Conservation (phyloP, 2,329 filamentous ascomycete species). For the Endoconidiophora laricicola region DNA sequence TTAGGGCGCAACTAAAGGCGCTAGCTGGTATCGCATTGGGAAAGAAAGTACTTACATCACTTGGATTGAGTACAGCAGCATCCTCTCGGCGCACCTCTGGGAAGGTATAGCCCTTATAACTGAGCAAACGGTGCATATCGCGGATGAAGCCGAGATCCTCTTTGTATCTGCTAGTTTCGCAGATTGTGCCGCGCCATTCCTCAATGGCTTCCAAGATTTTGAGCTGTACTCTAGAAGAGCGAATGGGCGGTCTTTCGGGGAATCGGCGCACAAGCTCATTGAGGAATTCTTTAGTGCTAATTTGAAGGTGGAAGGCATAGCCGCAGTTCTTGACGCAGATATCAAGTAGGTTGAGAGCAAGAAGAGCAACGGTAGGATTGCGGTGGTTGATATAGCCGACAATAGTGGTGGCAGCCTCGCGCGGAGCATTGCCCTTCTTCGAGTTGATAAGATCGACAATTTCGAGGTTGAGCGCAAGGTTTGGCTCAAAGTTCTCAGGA, state of each 20-base stretch:
- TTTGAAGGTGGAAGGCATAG: conserved; percentile 96
- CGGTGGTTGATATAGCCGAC: conserved; percentile 92
- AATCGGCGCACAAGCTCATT: conserved; percentile 96
- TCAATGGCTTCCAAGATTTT: conserved; percentile 93
- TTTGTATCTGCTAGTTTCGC: conserved; percentile 93
- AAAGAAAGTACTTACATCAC: conserved; percentile 51
- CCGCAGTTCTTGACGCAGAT: conserved; percentile 99
- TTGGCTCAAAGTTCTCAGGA: conserved; percentile 94
- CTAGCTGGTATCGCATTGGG: neutral
- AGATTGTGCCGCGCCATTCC: conserved; percentile 97
- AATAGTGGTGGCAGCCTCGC: conserved; percentile 85
- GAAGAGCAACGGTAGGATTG: conserved; percentile 83
- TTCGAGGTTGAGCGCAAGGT: conserved; percentile 89
- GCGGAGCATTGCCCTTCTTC: conserved; percentile 90
- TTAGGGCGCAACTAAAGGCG: neutral
- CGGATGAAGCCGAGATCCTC: conserved; percentile 91
- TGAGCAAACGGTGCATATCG: conserved; percentile 90
- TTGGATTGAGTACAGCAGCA: conserved; percentile 89
- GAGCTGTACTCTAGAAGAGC: conserved; percentile 71
- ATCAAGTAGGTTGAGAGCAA: conserved; percentile 83
- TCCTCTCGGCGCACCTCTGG: conserved; percentile 85
- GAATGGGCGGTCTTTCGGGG: conserved; percentile 78
- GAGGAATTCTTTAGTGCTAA: conserved; percentile 95
- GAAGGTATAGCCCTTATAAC: conserved; percentile 94
- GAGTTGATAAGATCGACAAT: conserved; percentile 92